These are phyloP conservation scores for Suhomyces guaymorum DNA, from an alignment of 1,139 yeast species.

Conservation along the genomic window DNA sequence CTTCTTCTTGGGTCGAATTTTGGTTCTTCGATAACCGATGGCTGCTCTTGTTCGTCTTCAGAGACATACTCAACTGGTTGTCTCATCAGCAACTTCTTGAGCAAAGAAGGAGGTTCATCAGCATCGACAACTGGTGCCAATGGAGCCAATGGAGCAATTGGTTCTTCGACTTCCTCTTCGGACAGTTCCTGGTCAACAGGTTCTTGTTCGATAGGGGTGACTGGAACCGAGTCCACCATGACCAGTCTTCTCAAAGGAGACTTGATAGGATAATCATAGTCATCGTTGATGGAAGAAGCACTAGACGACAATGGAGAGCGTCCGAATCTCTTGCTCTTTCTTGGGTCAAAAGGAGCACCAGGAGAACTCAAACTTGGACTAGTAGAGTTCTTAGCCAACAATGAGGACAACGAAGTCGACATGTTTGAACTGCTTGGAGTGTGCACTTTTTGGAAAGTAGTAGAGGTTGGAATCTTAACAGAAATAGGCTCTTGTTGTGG, in stretches of 20 bases:
- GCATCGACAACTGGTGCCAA: conserved; percentile 6
- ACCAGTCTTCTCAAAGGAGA: conserved; percentile 19
- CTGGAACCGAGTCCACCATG: conserved; percentile 8
- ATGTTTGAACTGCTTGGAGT: conserved; percentile 14
- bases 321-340: conserved; percentile 20
- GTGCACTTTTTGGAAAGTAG: conserved; percentile 17
- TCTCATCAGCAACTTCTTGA: conserved; percentile 15
- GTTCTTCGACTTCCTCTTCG: conserved; percentile 4
- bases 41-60: conserved; percentile 14
- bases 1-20: conserved; percentile 23
- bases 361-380: conserved; percentile 18
- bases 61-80: conserved; percentile 9
- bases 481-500: conserved; percentile 28
- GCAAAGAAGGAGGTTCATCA: conserved; percentile 14
- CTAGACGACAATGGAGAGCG: conserved; percentile 19
- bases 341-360: conserved; percentile 24
- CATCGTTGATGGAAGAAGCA: conserved; percentile 17
- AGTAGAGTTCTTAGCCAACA: conserved; percentile 13
- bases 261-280: conserved; percentile 15
- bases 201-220: conserved; percentile 10
- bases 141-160: no score
- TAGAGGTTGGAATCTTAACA: conserved; percentile 27
- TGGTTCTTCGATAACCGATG: conserved; percentile 8
- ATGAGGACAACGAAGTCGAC: conserved; percentile 17
- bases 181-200: conserved; percentile 11